Percentiles rank a stretch among this genome's conserved stretches.
Conservation (phyloP, 1,139 yeast species). For the Suhomyces bribrorum region DNA sequence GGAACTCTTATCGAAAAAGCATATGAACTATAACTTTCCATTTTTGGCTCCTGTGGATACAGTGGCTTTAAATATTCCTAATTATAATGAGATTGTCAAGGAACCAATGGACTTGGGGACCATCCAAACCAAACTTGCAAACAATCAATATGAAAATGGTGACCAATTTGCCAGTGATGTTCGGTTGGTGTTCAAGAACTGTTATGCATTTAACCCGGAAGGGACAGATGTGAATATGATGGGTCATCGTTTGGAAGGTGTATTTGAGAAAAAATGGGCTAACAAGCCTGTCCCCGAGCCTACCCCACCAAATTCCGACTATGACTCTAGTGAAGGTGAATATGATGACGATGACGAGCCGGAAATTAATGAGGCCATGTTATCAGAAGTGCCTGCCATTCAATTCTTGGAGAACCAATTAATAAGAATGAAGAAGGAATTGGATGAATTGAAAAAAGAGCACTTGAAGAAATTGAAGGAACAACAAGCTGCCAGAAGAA, state of each 20-base stretch:
- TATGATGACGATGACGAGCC: slow-evolving; percentile 60
- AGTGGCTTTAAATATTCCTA: slow-evolving; percentile 88
- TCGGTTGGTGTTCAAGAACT: slow-evolving; percentile 79
- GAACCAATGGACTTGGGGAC: slow-evolving; percentile 96
- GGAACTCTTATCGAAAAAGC: slow-evolving; percentile 81
- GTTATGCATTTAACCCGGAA: slow-evolving; percentile 91
- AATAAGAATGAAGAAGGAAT: slow-evolving; percentile 80
- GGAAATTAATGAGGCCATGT: slow-evolving; percentile 70
- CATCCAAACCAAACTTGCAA: slow-evolving; percentile 72
- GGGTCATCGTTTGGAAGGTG: slow-evolving; percentile 89
- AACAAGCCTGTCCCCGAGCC: slow-evolving; percentile 82
- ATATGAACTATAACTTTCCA: slow-evolving; percentile 83
- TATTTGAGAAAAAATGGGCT: slow-evolving; percentile 86
- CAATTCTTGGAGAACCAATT: slow-evolving; percentile 85
- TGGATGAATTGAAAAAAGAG: slow-evolving; percentile 74
- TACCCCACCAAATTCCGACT: slow-evolving; percentile 43
- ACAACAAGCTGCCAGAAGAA: slow-evolving; percentile 47
- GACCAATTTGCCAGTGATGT: slow-evolving; percentile 86
- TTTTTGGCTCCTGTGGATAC: slow-evolving; percentile 95
- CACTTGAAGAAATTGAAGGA: slow-evolving; percentile 59
- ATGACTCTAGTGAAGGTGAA: slow-evolving; percentile 39
- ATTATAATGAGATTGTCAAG: slow-evolving; percentile 80
- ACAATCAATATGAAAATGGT: slow-evolving; percentile 85
- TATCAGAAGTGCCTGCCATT: slow-evolving; percentile 81
- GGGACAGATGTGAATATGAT: slow-evolving; percentile 93